These are phyloP conservation scores for Pilatotrama ljubarskyi DNA, from an alignment of 768 basidiomycete genomes.

Conservation along the genomic window DNA sequence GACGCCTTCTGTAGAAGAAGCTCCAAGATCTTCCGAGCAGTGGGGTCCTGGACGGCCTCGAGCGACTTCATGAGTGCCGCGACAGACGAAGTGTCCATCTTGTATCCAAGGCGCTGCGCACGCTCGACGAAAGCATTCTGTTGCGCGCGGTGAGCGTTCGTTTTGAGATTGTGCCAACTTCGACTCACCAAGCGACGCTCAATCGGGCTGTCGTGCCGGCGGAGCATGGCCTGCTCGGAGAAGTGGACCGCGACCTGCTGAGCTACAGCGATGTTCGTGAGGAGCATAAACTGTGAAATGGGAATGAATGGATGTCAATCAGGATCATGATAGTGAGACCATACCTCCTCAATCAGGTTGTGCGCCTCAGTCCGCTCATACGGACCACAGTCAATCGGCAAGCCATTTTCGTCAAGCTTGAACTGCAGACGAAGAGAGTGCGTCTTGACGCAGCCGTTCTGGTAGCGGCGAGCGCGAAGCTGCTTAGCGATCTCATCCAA, in stretches of 20 bases:
- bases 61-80: constrained; percentile 86
- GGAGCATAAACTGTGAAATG: constrained; percentile 91
- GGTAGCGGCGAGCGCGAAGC: constrained; percentile 69
- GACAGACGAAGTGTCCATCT: constrained; percentile 76
- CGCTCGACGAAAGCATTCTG: constrained; percentile 79
- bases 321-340: too few relatives aligned
- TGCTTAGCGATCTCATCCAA: constrained; percentile 72
- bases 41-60: constrained; percentile 67
- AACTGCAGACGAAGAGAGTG: constrained; percentile 74
- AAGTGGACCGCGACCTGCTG: constrained; percentile 92
- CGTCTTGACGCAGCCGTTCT: constrained; percentile 76
- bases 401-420: constrained; percentile 72
- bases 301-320: too few relatives aligned
- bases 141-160: constrained; percentile 1
- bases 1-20: constrained; percentile 89
- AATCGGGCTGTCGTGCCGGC: constrained; percentile 90
- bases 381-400: constrained; percentile 77
- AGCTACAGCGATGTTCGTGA: constrained; percentile 87
- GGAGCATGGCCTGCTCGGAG: constrained; percentile 95
- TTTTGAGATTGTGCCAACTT: neutral
- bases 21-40: constrained; percentile 77
- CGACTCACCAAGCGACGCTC: constrained; percentile 81
- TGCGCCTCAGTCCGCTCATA: constrained; percentile 71
- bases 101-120: constrained; percentile 79
- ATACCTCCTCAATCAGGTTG: constrained; percentile 85